phyloP scores from a whole-genome alignment of 345 rosid genomes.

The Arabis hirsuta region DNA sequence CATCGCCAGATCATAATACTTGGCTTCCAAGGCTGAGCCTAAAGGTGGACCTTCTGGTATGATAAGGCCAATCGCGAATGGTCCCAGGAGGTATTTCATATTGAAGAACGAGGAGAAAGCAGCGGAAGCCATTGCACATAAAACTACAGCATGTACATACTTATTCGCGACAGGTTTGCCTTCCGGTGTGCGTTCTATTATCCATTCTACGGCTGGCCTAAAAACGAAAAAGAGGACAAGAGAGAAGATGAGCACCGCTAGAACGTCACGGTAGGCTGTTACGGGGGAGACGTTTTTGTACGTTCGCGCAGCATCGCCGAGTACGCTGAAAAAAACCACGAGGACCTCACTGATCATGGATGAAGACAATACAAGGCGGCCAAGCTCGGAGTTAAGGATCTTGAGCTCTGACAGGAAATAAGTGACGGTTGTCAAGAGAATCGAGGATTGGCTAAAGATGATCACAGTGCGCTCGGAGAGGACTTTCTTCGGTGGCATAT shows the following conservation, averaged over 20 bases:
- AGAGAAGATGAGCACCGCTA: not conserved
- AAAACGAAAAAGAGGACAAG: constrained; percentile 2
- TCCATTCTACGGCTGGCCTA: constrained; percentile 38
- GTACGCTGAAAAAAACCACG: not conserved
- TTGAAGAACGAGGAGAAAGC: constrained; percentile 17
- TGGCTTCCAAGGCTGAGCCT: constrained; percentile 40
- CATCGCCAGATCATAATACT: constrained; percentile 3
- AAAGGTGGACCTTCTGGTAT: constrained; percentile 53
- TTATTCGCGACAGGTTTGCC: constrained; percentile 38
- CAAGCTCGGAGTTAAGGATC: constrained; percentile 34
- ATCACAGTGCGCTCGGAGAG: constrained; percentile 28
- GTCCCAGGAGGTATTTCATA: constrained; percentile 41
- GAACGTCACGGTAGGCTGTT: constrained; percentile 19
- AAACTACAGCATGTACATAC: constrained; percentile 26
- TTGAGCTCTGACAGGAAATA: constrained; percentile 35
- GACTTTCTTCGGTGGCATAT: constrained; percentile 20
- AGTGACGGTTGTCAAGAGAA: constrained; percentile 21
- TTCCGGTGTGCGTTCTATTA: constrained; percentile 40
- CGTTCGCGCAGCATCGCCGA: not conserved
- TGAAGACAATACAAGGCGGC: constrained; percentile 36
- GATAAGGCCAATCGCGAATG: constrained; percentile 41
- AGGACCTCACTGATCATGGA: constrained; percentile 29
- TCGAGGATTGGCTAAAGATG: constrained; percentile 20
- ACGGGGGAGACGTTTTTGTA: constrained; percentile 22
- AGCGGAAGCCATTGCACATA: constrained; percentile 17